Percentiles rank a stretch among this genome's conserved stretches.
Conservation (phyloP, 441 rosid species). For the Populus trichocarpa region DNA sequence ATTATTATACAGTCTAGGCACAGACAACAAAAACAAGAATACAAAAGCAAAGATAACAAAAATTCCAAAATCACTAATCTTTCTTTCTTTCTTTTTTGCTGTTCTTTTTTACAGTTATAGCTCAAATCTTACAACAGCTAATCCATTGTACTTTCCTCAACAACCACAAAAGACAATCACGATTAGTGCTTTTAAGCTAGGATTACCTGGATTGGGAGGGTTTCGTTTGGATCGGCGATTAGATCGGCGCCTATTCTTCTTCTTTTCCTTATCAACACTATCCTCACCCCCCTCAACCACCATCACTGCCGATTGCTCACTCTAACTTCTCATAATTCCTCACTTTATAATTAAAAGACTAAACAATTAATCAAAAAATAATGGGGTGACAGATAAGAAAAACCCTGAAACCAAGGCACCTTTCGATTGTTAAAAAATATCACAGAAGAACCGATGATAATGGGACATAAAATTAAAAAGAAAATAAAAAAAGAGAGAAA, state of each 20-base stretch:
- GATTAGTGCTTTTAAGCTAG: too few species aligned
- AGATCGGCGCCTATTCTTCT: slow-evolving; percentile 22
- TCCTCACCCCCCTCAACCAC: background rate
- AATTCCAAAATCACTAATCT: background rate
- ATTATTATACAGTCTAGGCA: background rate
- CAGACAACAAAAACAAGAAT: background rate
- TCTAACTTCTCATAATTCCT: background rate
- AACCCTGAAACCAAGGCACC: slow-evolving; percentile 27
- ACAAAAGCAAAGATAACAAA: background rate
- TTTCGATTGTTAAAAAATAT: slow-evolving; percentile 49
- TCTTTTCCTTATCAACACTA: background rate
- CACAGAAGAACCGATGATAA: background rate
- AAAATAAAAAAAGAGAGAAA: background rate
- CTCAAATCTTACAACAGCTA: background rate
- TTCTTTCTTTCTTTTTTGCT: background rate
- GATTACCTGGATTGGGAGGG: slow-evolving; percentile 36
- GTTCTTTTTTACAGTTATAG: background rate
- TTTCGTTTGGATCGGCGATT: slow-evolving; percentile 64
- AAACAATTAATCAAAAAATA: background rate
- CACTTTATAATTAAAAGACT: too few species aligned
- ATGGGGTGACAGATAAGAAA: background rate
- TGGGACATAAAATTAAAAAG: background rate
- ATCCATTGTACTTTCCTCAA: background rate
- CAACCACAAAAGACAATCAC: background rate
- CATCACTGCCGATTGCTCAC: background rate